These are phyloP conservation scores for Penicillium paxilli DNA, from an alignment of 495 filamentous ascomycete species.

Conservation along the genomic window DNA sequence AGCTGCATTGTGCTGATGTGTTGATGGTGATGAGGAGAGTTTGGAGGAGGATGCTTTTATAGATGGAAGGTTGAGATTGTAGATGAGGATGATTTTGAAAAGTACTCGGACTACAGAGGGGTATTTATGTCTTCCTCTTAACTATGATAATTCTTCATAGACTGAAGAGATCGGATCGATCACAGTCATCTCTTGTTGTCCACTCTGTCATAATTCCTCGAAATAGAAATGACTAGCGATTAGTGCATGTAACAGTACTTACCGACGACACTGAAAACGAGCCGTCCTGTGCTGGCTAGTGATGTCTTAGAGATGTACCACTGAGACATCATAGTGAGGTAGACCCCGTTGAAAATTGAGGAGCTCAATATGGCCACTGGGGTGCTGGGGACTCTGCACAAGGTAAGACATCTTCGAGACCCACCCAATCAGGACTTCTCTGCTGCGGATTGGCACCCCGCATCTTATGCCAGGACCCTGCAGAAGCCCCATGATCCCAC, in stretches of 20 bases:
- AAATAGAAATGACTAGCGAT: constrained; percentile 7
- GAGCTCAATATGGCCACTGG: neutral
- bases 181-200: neutral
- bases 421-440: constrained; percentile 5
- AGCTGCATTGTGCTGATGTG: constrained; percentile 45
- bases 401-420: constrained; percentile 13
- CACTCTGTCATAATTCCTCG: neutral
- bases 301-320: constrained; percentile 10
- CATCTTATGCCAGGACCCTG: constrained; percentile 1
- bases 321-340: constrained; percentile 10
- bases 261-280: neutral
- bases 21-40: neutral
- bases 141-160: neutral
- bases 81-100: neutral
- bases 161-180: neutral
- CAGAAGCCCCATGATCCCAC: neutral
- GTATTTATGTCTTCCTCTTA: constrained; percentile 10
- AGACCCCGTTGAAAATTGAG: neutral
- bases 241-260: constrained; percentile 16
- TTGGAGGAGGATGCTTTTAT: neutral
- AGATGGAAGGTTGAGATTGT: neutral
- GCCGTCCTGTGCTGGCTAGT: neutral
- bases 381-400: neutral
- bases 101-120: neutral
- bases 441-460: constrained; percentile 7